Conservation (phyloP, 148 eudicot species). For the Talinum fruticosum region DNA sequence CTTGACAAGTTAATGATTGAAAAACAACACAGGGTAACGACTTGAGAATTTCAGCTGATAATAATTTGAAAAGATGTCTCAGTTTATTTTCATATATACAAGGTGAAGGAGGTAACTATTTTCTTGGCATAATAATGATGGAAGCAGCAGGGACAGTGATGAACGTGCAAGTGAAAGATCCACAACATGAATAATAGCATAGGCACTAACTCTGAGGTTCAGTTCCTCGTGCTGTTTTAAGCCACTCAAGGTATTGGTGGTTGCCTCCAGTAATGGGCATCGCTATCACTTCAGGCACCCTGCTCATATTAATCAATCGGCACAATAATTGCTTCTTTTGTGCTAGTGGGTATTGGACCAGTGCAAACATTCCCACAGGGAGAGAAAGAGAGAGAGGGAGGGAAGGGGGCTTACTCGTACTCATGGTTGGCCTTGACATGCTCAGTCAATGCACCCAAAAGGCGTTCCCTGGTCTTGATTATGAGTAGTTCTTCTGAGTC, state of each 20-base stretch:
- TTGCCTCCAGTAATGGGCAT: slow-evolving; percentile 85
- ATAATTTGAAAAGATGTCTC: background rate
- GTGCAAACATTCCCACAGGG: too few relatives aligned
- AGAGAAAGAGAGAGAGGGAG: too few relatives aligned
- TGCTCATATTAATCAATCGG: slow-evolving; percentile 19
- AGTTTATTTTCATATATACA: background rate
- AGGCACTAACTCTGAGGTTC: slow-evolving; percentile 11
- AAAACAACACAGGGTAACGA: too few relatives aligned
- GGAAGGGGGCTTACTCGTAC: slow-evolving; percentile 64
- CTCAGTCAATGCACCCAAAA: slow-evolving; percentile 71
- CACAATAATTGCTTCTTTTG: background rate
- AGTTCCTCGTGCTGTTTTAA: slow-evolving; percentile 84
- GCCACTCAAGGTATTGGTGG: slow-evolving; percentile 79
- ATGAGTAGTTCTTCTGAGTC: slow-evolving; percentile 93
- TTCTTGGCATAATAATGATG: background rate
- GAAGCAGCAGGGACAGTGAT: background rate
- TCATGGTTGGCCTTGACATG: slow-evolving; percentile 94
- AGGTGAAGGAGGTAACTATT: background rate
- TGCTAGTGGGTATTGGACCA: background rate
- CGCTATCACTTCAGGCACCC: slow-evolving; percentile 96
- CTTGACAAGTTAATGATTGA: background rate
- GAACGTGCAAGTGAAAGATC: background rate
- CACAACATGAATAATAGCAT: background rate
- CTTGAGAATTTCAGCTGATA: too few relatives aligned
- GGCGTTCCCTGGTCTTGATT: slow-evolving; percentile 93